Base-by-base conservation (phyloP, 179 eudicot genomes). In the Sideroxylon spinosum region DNA sequence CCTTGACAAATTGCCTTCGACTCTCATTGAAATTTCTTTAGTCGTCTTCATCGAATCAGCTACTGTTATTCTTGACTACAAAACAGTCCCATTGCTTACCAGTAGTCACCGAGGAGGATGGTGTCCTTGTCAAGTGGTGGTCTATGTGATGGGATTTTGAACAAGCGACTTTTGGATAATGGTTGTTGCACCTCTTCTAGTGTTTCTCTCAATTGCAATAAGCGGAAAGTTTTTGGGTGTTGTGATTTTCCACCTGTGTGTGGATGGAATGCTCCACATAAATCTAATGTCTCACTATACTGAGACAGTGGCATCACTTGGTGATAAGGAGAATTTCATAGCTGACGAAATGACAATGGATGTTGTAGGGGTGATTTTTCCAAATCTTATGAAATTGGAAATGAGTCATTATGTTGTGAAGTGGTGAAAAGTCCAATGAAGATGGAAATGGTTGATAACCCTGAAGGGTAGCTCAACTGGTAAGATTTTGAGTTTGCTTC, bases 241-340 rank as follows among this genome's bases (percentile, higher is more conserved):
- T 85, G 97, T 64, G 90, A 86, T 82, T 90, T 91, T 56, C 95
- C 98, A 66, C 91, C 84, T 28, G 86, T 85, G 6, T 87, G 93
- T 79, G 93, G 93, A 56, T 86, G 84, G 26, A 75, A 77, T 85
- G 80, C 82, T 56, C 49, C 65, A 16, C 71, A 7, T 82, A 26
- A 59, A 71, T 69, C 14, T 11, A 67, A 69, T 49, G 26, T 62
- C 74, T 9, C 60, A 63, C 68, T 73, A 80, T 77, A 82, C 12
- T 82, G 68, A 14, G 66, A 73, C 74, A n/a, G 66, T 68, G 25
- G 67, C 25, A 57, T 28, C 76, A 71, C 55, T 49, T 57, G 71
- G 37, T 32, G 71, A 53, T 66, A 73, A 75, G 75, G 71, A 29
- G 66, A 79, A 50, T 49, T 22, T 76, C 28, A 48, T 32, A 76